phyloP scores from a whole-genome alignment of 73 alveolate genomes.

The Paramecium caudatum region DNA sequence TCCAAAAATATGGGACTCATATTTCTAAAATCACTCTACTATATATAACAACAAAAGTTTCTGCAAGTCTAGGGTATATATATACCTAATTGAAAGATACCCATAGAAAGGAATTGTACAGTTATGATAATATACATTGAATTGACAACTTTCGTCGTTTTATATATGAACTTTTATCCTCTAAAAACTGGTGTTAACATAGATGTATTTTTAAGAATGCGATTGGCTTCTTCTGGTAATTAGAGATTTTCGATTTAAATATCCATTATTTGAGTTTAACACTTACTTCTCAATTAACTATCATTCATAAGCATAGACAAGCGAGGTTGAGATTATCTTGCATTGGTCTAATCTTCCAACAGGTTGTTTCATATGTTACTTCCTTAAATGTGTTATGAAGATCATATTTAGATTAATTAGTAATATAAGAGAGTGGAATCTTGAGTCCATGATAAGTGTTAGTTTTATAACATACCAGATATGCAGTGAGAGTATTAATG shows the following conservation, averaged over 20 bases:
- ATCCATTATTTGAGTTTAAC: background rate
- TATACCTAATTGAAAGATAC: conserved; percentile 4
- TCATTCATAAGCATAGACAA: background rate
- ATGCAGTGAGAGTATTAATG: background rate
- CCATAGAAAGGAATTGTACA: background rate
- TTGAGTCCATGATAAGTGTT: conserved; percentile 38
- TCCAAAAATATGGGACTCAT: conserved; percentile 41
- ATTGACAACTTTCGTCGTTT: background rate
- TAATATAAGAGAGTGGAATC: conserved; percentile 55
- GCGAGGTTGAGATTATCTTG: conserved; percentile 10
- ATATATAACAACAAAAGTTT: background rate
- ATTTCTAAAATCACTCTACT: conserved; percentile 45
- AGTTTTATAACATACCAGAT: conserved; percentile 27
- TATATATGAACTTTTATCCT: conserved; percentile 56
- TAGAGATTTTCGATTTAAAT: conserved; percentile 11
- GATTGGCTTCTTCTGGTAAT: conserved; percentile 40
- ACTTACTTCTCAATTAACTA: background rate
- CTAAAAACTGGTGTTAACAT: conserved; percentile 62
- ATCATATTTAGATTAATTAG: conserved; percentile 44
- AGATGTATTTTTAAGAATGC: conserved; percentile 2
- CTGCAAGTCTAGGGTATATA: conserved; percentile 59
- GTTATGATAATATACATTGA: conserved; percentile 23
- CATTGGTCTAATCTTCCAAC: background rate
- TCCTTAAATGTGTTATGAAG: conserved; percentile 31
- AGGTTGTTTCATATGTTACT: conserved; percentile 53